A percentile compares a stretch with the other conserved stretches of the same genome.
phyloP scores from a whole-genome alignment of 345 rosid species.

The Pistacia atlantica region DNA sequence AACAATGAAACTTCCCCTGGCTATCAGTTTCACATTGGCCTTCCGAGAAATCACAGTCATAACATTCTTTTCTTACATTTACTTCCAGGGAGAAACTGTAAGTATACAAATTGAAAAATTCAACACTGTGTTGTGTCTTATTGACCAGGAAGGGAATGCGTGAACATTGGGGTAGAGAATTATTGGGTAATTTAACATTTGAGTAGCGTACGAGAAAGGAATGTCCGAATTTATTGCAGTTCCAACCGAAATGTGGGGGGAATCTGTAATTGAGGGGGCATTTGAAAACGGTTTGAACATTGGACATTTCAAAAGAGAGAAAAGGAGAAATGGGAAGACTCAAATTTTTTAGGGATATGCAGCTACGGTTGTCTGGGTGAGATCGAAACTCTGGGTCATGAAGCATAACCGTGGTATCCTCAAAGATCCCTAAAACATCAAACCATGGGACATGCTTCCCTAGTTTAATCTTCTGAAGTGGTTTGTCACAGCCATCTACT shows the following conservation, averaged over 20 bases:
- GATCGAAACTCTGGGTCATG: constrained; percentile 19
- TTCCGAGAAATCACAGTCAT: not conserved
- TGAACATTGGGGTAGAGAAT: constrained; percentile 30
- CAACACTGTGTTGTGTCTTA: not conserved
- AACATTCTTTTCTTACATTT: not conserved
- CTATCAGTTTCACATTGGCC: constrained; percentile 15
- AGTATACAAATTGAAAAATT: constrained; percentile 1
- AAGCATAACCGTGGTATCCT: constrained; percentile 29
- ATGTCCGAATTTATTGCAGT: constrained; percentile 15
- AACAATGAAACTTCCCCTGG: not conserved
- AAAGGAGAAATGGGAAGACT: constrained; percentile 36
- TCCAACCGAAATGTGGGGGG: no score
- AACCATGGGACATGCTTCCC: constrained; percentile 26
- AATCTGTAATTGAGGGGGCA: constrained; percentile 15
- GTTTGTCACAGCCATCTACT: no score
- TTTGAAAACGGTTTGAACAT: constrained; percentile 22
- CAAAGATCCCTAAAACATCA: constrained; percentile 24
- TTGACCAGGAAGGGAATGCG: constrained; percentile 24
- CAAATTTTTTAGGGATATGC: constrained; percentile 28
- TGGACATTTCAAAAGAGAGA: constrained; percentile 4
- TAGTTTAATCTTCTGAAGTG: constrained; percentile 40
- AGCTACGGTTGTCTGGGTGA: constrained; percentile 9
- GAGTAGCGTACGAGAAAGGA: not conserved
- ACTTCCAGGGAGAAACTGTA: constrained; percentile 30
- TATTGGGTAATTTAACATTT: not conserved